Percentiles rank a stretch among this genome's conserved stretches.
phyloP scores from a whole-genome alignment of 179 eudicot species.

The Sideroxylon spinosum region DNA sequence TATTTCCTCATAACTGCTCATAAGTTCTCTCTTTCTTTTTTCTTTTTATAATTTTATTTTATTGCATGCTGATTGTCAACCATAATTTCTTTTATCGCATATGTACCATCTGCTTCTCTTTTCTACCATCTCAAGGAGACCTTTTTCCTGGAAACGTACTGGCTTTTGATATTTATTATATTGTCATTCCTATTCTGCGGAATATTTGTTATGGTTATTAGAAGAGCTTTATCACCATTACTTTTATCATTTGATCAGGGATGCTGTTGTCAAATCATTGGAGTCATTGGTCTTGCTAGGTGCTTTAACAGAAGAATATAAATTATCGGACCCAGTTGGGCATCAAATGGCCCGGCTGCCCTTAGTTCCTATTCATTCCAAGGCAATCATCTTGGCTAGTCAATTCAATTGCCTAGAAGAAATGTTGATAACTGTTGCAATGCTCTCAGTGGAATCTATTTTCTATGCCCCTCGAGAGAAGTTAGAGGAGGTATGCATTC shows the following conservation, averaged over 20 bases:
- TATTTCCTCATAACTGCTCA: too few species aligned
- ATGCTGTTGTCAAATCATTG: constrained; percentile 68
- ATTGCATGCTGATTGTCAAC: too few species aligned
- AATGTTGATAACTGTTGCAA: constrained; percentile 83
- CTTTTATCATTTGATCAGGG: constrained; percentile 43
- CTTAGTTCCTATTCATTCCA: constrained; percentile 76
- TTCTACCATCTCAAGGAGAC: too few species aligned
- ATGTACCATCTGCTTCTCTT: too few species aligned
- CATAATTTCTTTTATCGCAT: too few species aligned
- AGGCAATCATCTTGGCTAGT: constrained; percentile 77
- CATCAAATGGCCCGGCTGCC: constrained; percentile 91
- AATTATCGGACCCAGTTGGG: constrained; percentile 84
- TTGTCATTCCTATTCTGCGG: neutral
- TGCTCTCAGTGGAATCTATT: constrained; percentile 95
- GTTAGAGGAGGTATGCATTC: constrained; percentile 71
- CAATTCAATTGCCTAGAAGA: constrained; percentile 89
- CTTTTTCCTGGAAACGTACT: too few species aligned
- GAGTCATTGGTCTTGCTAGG: constrained; percentile 76
- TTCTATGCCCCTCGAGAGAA: constrained; percentile 87
- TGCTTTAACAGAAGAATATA: constrained; percentile 79
- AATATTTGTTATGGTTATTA: neutral
- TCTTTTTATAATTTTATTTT: too few species aligned
- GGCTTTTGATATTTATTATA: neutral
- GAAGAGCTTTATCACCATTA: neutral
- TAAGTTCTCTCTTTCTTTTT: too few species aligned